Conservation (phyloP, 306 rosid genomes). For the Fagus sylvatica region DNA sequence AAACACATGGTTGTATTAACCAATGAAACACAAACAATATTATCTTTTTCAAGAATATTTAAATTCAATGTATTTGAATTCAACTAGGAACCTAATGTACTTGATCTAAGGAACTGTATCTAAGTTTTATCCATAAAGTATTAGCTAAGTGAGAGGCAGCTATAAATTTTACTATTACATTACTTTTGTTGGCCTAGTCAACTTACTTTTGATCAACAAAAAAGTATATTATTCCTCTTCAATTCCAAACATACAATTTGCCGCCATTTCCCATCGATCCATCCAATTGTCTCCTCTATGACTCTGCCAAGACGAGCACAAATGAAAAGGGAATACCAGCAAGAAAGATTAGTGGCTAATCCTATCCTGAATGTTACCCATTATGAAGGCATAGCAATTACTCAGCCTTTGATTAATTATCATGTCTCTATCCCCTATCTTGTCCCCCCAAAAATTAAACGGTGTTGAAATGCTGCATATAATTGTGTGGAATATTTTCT, state of each 20-base stretch:
- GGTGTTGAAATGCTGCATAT: no score
- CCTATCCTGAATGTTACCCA: constrained; percentile 13
- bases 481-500: no score
- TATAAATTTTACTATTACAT: neutral
- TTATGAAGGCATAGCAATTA: neutral
- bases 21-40: no score
- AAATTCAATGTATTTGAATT: no score
- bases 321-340: neutral
- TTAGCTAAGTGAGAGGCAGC: neutral
- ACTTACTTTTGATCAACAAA: neutral
- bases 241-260: neutral
- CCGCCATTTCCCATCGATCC: constrained; percentile 19
- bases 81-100: no score
- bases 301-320: neutral
- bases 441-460: neutral
- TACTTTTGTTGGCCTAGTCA: neutral
- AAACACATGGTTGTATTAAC: no score
- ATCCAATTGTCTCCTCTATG: constrained; percentile 20
- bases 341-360: constrained; percentile 23
- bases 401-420: no score
- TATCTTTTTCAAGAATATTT: no score
- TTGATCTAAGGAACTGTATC: no score
- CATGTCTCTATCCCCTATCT: neutral
- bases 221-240: neutral
- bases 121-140: no score